Percentiles rank a stretch among this genome's conserved stretches.
Conservation (phyloP, 257 asterid genomes). For the Anisodus tanguticus region DNA sequence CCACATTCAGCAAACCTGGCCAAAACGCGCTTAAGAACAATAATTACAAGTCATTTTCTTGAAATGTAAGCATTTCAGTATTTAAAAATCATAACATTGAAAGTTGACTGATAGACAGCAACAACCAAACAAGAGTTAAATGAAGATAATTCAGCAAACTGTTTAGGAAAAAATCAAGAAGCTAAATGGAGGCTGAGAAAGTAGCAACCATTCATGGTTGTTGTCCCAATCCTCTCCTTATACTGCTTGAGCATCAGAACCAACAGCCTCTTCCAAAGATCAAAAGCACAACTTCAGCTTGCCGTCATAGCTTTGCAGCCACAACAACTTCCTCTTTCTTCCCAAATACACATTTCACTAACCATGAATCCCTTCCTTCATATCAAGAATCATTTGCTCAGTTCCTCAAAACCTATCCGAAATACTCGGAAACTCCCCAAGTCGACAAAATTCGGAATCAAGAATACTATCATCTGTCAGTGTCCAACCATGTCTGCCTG, state of each 20-base stretch:
- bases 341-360: conserved; percentile 67
- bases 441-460: conserved; percentile 73
- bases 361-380: conserved; percentile 82
- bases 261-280: conserved; percentile 35
- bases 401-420: conserved; percentile 69
- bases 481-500: conserved; percentile 68
- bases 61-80: conserved; percentile 47
- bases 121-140: not conserved
- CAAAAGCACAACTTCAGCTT: conserved; percentile 59
- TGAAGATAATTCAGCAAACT: not conserved
- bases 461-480: conserved; percentile 67
- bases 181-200: conserved; percentile 49
- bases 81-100: conserved; percentile 27
- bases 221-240: conserved; percentile 53
- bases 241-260: conserved; percentile 32
- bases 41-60: conserved; percentile 43
- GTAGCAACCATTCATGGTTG: conserved; percentile 57
- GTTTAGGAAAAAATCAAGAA: conserved; percentile 22
- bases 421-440: conserved; percentile 59
- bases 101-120: conserved; percentile 33
- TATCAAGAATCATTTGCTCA: conserved; percentile 62
- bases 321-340: conserved; percentile 64
- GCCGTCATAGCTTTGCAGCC: conserved; percentile 59
- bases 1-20: conserved; percentile 46
- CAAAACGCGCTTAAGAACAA: conserved; percentile 34